Evolutionary conservation across 306 rosid genomes (phyloP), one percentile per base, ranked within the genome.

Genomic region (Leucaena leucocephala): DNA sequence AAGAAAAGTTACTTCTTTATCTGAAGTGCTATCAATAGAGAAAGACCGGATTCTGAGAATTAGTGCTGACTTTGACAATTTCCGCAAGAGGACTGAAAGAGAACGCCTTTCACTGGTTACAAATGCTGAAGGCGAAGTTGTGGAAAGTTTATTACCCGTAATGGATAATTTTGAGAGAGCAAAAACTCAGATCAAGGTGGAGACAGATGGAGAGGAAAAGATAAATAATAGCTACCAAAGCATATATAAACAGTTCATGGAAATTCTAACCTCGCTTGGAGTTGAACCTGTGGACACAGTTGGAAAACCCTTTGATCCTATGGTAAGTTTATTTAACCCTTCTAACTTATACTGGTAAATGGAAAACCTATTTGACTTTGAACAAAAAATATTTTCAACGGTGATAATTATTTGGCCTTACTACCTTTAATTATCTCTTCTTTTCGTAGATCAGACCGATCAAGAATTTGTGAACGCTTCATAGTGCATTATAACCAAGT

Each of bases 101-200:
- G 98, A 94, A 71, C 97, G 97, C 68, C 83, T 83, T 80, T 92
- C 97, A 27, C 79, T 91, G 74, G 93, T 92, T 61, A 84, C 90
- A 74, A 94, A 94, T 87, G 97, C 97, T 78, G 93, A 94, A 80
- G 98, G 97, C 39, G 97, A 92, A 87, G 90, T 94, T 65, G 89
- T 91, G 71, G 98, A 94, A 90, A 89, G 89, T 79, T 84, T 94
- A 74, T 88, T 94, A 78, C 61, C 87, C 17, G 92, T 94, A 13
- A 66, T 94, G 83, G 98, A 94, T 88, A 94, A 94, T 86, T 94
- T 94, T 78, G 98, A 94, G 91, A 92, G 98, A 83, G 98, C 98
- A 44, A 92, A 88, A 86, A 0, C 90, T 64, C 97, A 92, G 84
- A 89, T 94, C 54, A 94, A 94, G 83, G 86, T 92, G 82, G 98